Percentiles rank a stretch among this genome's conserved stretches.
These are phyloP conservation scores for Domatiomyces globalis DNA, from an alignment of 2,329 filamentous ascomycete genomes.

Conservation along the genomic window DNA sequence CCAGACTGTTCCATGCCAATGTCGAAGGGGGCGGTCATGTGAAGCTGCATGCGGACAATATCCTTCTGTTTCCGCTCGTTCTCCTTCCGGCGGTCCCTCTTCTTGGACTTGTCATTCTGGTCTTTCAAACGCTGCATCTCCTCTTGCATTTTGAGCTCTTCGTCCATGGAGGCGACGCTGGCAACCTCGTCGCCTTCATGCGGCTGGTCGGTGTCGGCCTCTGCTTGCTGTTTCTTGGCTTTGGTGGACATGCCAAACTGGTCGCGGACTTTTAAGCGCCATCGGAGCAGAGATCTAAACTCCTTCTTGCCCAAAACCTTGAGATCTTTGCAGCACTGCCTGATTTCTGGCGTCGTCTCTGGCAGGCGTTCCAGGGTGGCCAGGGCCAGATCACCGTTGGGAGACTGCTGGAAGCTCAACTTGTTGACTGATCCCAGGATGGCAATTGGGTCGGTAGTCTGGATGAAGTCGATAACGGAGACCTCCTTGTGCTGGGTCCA, in stretches of 20 bases:
- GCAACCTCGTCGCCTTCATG: slow-evolving; percentile 58
- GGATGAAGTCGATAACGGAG: slow-evolving; percentile 80
- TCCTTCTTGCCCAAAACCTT: slow-evolving; percentile 88
- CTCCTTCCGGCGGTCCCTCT: slow-evolving; percentile 68
- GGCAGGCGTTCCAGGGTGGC: slow-evolving; percentile 73
- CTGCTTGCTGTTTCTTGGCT: slow-evolving; percentile 28
- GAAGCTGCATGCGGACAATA: slow-evolving; percentile 88
- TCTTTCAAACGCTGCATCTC: slow-evolving; percentile 74
- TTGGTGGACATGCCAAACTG: slow-evolving; percentile 59
- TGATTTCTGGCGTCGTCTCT: slow-evolving; percentile 73
- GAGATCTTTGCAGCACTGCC: slow-evolving; percentile 63
- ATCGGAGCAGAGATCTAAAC: slow-evolving; percentile 77
- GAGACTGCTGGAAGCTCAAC: slow-evolving; percentile 66
- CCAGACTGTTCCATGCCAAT: slow-evolving; percentile 79
- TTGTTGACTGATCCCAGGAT: slow-evolving; percentile 78
- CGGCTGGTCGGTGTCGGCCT: slow-evolving; percentile 26
- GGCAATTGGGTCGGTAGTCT: slow-evolving; percentile 82
- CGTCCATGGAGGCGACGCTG: slow-evolving; percentile 79
- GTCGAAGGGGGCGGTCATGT: slow-evolving; percentile 92
- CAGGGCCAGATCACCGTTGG: slow-evolving; percentile 70
- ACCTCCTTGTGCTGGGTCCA: slow-evolving; percentile 85
- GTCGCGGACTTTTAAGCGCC: slow-evolving; percentile 78
- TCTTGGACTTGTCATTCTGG: slow-evolving; percentile 59
- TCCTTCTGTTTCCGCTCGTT: slow-evolving; percentile 93
- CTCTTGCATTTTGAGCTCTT: slow-evolving; percentile 79